Base-by-base conservation (phyloP, 2,329 filamentous ascomycete genomes). In the Cordyceps cateniannulata region DNA sequence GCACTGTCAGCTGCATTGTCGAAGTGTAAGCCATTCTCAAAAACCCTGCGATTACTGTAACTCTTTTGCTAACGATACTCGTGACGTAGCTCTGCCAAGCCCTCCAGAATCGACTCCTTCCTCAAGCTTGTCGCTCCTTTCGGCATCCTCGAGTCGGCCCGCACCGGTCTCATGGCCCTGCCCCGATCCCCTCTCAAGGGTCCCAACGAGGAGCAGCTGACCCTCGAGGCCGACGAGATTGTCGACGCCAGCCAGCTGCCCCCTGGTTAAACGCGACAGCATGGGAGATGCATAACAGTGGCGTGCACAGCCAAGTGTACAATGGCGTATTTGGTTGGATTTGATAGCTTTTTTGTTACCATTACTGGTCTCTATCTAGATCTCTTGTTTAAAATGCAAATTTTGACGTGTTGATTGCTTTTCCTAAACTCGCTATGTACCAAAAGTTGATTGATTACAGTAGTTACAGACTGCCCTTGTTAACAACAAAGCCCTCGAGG, bases 1-100 rank as follows among this genome's bases (percentile, higher is more conserved):
- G 92, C 81, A 97, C 91, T 58, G 97, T 91, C 77, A 98, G 96
- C 79, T 98, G 95, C 77, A 98, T 98, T 74, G 93, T 99, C 63
- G 95, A 99, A 77, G 76, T 99, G 90, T 93, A 84, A 83, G 89
- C 84, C 16, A 22, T 18, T n/a, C 5, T 3, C 7, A 22, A 8
- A 22, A n/a, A 9, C 20, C 20, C 35, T 2, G 8, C 5, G 63
- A 63, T 51, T 59, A n/a, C 62, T 71, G 20, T 12, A 20, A 45
- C 12, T 18, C 20, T 1, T 20, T 20, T n/a, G 54, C 69, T 73
- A 44, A 75, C 65, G 59, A 57, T 24, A 20, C 38, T 38, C 32
- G 62, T 20, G 1, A 20, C 16, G 55, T 67, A 92, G 89, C 8
- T 96, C 92, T 59, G 95, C 95, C 63, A 99, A 99, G 77, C 93